phyloP scores from a whole-genome alignment of 129 eudicot genomes.

The Chrysanthemum lavandulifolium region DNA sequence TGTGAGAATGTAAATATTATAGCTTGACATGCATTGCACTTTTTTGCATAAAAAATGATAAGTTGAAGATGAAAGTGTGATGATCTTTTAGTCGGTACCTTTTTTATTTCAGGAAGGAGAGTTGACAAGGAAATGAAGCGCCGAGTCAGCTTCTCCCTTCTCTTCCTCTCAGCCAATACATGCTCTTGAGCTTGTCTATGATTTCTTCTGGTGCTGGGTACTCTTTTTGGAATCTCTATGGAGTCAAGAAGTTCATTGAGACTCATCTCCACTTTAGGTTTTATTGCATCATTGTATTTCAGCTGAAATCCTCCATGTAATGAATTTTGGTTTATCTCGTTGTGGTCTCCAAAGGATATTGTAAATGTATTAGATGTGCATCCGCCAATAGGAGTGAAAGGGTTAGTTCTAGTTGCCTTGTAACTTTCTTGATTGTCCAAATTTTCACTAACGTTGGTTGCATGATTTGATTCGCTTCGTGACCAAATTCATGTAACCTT shows the following conservation, averaged over 20 bases:
- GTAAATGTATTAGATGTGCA: constrained; percentile 29
- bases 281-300: constrained; percentile 11
- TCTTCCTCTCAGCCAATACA: constrained; percentile 36
- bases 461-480: constrained; percentile 12
- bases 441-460: background rate
- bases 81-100: constrained; percentile 14
- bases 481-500: constrained; percentile 16
- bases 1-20: too few relatives aligned
- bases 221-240: constrained; percentile 21
- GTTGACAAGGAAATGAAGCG: constrained; percentile 30
- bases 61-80: too few relatives aligned
- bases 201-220: constrained; percentile 24
- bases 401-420: constrained; percentile 12
- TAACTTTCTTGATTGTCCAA: constrained; percentile 12
- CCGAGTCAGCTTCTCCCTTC: constrained; percentile 38
- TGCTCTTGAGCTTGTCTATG: constrained; percentile 34
- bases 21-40: too few relatives aligned
- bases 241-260: constrained; percentile 27
- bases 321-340: constrained; percentile 11
- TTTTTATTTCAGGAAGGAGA: constrained; percentile 32
- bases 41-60: too few relatives aligned
- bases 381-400: constrained; percentile 24
- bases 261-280: constrained; percentile 22
- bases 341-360: constrained; percentile 30
- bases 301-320: constrained; percentile 11